Evolutionary conservation across 2,329 filamentous ascomycete species (phyloP).

Genomic region (Juglanconis juglandina): DNA sequence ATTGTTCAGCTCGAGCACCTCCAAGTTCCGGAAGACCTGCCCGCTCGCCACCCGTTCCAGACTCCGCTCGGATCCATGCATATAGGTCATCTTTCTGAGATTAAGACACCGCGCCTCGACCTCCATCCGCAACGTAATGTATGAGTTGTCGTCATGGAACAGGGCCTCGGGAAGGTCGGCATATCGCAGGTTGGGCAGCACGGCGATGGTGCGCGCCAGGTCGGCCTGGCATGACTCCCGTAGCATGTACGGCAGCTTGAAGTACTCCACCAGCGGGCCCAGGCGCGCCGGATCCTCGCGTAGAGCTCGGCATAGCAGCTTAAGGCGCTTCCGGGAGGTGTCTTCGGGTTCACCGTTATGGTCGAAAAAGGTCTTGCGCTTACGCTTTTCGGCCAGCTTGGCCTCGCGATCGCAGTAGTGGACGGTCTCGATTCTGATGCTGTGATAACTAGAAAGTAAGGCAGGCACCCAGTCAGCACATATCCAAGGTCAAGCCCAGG

Average conservation of each 20-base stretch:
- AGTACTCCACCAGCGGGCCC: slow-evolving; percentile 67
- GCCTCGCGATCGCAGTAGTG: slow-evolving; percentile 92
- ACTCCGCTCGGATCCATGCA: slow-evolving; percentile 71
- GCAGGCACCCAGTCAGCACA: neutral
- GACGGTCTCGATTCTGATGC: slow-evolving; percentile 87
- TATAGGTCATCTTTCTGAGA: slow-evolving; percentile 86
- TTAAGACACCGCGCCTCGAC: slow-evolving; percentile 79
- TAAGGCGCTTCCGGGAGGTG: slow-evolving; percentile 70
- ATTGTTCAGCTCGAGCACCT: slow-evolving; percentile 67
- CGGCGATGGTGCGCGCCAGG: slow-evolving; percentile 79
- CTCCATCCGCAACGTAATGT: slow-evolving; percentile 74
- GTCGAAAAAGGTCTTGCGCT: slow-evolving; percentile 68
- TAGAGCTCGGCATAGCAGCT: slow-evolving; percentile 76
- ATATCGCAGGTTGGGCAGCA: slow-evolving; percentile 80
- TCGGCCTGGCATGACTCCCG: slow-evolving; percentile 82
- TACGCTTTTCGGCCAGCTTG: slow-evolving; percentile 73
- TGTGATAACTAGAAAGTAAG: slow-evolving; percentile 63
- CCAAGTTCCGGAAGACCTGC: slow-evolving; percentile 65
- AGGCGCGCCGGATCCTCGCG: slow-evolving; percentile 69
- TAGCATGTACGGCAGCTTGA: slow-evolving; percentile 94
- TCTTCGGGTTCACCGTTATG: slow-evolving; percentile 79
- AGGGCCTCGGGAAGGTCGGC: slow-evolving; percentile 88
- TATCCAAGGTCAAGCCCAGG: neutral
- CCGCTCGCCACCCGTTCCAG: slow-evolving; percentile 67
- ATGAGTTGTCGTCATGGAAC: slow-evolving; percentile 75